These are phyloP conservation scores for Penicillium hordei DNA, from an alignment of 2,329 filamentous ascomycete species.

Conservation along the genomic window DNA sequence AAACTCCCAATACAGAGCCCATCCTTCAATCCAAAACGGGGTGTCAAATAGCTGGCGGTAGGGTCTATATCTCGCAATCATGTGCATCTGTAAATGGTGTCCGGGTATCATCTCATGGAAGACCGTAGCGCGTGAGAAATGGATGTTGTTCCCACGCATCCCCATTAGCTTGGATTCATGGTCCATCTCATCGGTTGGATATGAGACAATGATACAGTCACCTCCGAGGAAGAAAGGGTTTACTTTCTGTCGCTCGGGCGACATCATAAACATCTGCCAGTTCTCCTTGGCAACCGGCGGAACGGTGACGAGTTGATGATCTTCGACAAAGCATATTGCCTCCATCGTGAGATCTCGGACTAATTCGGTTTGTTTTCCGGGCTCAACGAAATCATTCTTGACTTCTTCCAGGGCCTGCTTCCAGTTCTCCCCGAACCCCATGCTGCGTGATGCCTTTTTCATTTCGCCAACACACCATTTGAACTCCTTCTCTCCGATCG, in stretches of 20 bases:
- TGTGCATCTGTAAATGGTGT: conserved; percentile 47
- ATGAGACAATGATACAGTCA: conserved; percentile 55
- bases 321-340: conserved; percentile 54
- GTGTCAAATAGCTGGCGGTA: conserved; percentile 57
- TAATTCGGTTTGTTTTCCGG: conserved; percentile 55
- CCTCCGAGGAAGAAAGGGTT: conserved; percentile 63
- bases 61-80: conserved; percentile 48
- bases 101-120: conserved; percentile 64
- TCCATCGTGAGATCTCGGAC: conserved; percentile 54
- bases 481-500: conserved; percentile 34
- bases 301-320: conserved; percentile 57
- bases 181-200: conserved; percentile 31
- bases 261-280: conserved; percentile 60
- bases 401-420: conserved; percentile 56
- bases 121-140: conserved; percentile 59
- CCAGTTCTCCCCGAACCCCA: conserved; percentile 53
- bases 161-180: conserved; percentile 59
- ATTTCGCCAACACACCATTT: conserved; percentile 60
- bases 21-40: conserved; percentile 59
- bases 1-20: conserved; percentile 64
- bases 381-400: conserved; percentile 55
- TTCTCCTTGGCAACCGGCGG: conserved; percentile 55
- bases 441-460: conserved; percentile 49
- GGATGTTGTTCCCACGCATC: conserved; percentile 55
- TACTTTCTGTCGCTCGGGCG: conserved; percentile 53